phyloP scores from a whole-genome alignment of 306 rosid genomes.

The Begonia fuchsioides region DNA sequence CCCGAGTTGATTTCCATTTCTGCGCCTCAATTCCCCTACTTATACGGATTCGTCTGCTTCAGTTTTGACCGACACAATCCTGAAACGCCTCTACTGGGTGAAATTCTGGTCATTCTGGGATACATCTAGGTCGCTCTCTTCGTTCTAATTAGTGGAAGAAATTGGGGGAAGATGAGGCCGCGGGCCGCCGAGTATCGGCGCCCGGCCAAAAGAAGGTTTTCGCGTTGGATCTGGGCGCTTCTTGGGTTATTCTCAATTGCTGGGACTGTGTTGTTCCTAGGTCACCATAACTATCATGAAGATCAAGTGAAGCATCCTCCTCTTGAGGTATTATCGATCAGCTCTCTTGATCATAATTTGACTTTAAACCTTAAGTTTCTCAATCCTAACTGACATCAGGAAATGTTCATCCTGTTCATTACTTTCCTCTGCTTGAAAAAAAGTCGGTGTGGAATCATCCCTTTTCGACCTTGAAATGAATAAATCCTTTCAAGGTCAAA shows the following conservation, averaged over 20 bases:
- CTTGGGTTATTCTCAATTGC: conserved; percentile 50
- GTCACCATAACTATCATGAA: conserved; percentile 72
- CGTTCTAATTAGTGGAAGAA: conserved; percentile 26
- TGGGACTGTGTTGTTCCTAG: conserved; percentile 48
- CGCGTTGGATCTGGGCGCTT: conserved; percentile 84
- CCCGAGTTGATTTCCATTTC: no score
- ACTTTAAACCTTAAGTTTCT: not conserved
- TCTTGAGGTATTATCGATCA: conserved; percentile 21
- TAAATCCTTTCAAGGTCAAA: no score
- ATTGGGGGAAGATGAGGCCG: conserved; percentile 64
- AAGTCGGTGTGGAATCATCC: no score
- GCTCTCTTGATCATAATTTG: conserved; percentile 1
- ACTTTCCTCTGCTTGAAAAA: not conserved
- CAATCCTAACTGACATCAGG: not conserved
- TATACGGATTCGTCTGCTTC: no score
- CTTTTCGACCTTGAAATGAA: no score
- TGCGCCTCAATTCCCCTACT: no score
- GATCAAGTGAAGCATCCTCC: conserved; percentile 50
- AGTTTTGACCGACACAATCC: no score
- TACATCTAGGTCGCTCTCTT: conserved; percentile 16
- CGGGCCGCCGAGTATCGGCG: conserved; percentile 98
- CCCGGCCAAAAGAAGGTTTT: conserved; percentile 79
- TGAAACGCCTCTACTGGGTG: no score
- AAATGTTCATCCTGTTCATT: not conserved
- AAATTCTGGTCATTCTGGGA: conserved; percentile 18